Conservation (phyloP, 2,329 filamentous ascomycete genomes). For the Hypocrella siamensis region DNA sequence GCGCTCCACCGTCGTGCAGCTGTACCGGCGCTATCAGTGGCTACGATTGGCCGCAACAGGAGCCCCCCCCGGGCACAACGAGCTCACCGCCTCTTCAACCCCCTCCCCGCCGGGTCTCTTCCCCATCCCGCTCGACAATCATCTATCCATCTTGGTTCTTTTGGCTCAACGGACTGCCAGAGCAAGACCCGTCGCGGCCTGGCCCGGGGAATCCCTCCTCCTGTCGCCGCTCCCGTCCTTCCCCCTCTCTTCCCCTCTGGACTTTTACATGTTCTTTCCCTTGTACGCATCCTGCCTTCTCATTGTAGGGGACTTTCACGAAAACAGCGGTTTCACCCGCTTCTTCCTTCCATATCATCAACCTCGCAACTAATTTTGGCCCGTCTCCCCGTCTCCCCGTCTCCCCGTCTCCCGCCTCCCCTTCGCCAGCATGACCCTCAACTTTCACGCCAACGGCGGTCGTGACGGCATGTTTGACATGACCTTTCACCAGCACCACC, state of each 20-base stretch:
- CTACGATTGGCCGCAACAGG: conserved; percentile 18
- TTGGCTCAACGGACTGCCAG: conserved; percentile 2
- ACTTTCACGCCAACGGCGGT: conserved; percentile 39
- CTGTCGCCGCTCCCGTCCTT: conserved; percentile 1
- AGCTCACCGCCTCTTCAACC: conserved; percentile 23
- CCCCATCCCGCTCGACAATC: conserved; percentile 5
- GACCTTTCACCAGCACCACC: conserved; percentile 42
- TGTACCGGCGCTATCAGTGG: conserved; percentile 14
- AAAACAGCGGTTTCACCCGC: conserved; percentile 30
- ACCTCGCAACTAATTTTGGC: conserved; percentile 14
- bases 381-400: conserved; percentile 9
- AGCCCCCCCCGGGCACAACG: conserved; percentile 16
- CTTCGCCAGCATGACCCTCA: conserved; percentile 35
- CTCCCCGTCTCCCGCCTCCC: neutral
- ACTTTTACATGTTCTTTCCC: neutral
- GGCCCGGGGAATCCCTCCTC: conserved; percentile 1
- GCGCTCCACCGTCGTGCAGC: conserved; percentile 12
- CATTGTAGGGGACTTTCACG: conserved; percentile 15
- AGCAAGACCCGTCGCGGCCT: conserved; percentile 3
- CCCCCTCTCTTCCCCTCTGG: neutral
- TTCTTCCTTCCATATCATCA: conserved; percentile 20
- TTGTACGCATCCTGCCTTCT: conserved; percentile 11
- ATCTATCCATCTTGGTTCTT: neutral
- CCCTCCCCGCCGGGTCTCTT: conserved; percentile 7
- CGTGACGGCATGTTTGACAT: conserved; percentile 47